Evolutionary conservation across 768 basidiomycete species (phyloP), one percentile per base, ranked within the genome.

Genomic region (Sarcomyxa edulis): DNA sequence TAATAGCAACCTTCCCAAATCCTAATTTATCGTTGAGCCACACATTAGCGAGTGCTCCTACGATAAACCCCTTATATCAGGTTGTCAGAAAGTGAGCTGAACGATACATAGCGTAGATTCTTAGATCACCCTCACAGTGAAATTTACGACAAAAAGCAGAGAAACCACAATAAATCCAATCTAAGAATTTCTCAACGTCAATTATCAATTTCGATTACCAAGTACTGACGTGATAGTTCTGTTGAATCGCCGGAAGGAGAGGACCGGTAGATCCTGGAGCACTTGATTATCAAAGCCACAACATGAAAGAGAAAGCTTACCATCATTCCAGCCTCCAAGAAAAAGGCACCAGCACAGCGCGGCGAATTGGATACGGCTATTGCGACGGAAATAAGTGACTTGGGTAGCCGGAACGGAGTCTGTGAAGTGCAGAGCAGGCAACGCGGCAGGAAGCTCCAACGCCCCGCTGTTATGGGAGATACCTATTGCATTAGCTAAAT

Each of bases 251-350:
- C 1, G 84, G 87, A 4, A 91, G 58, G 14, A 92, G 58, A 1
- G 88, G 85, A 2, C 88, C 88, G 10, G 76, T 74, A 0, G 78
- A n/a, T n/a, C n/a, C n/a, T n/a, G n/a, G n/a, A n/a, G n/a, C n/a
- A n/a, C n/a, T n/a, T n/a, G n/a, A n/a, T n/a, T n/a, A n/a, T n/a
- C n/a, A n/a, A n/a, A n/a, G n/a, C n/a, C n/a, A n/a, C n/a, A n/a
- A n/a, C n/a, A n/a, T n/a, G n/a, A n/a, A n/a, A n/a, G n/a, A n/a
- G n/a, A n/a, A n/a, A n/a, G n/a, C n/a, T n/a, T 71, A 9, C 78
- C 81, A 54, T 88, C 87, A 49, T 82, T 86, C 85, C 85, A 90
- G 11, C 88, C 88, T 11, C 69, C 69, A 3, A 85, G 58, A 43
- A 81, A 79, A 32, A 82, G 36, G 8, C 66, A 60, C 60, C 65